Conservation (phyloP, 768 basidiomycete species). For the Russula abietina region DNA sequence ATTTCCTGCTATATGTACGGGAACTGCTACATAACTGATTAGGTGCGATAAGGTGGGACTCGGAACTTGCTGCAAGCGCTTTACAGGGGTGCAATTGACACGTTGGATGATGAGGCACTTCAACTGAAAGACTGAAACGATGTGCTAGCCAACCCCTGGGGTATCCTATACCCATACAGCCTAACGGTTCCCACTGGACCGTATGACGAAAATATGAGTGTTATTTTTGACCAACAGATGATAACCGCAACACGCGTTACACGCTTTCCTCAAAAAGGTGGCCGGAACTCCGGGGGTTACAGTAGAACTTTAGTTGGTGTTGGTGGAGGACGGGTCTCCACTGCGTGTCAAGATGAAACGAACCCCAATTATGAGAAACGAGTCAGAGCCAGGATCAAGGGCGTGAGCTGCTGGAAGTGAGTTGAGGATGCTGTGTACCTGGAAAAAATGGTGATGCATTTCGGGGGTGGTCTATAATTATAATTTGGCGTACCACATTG, state of each 20-base stretch:
- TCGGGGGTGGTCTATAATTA: neutral
- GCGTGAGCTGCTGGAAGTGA: neutral
- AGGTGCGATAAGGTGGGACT: neutral
- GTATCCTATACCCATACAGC: neutral
- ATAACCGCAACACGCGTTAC: neutral
- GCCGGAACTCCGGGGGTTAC: too few relatives aligned
- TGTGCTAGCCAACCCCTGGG: neutral
- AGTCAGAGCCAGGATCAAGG: neutral
- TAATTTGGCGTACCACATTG: too few relatives aligned
- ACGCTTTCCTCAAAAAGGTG: too few relatives aligned
- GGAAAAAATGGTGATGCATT: neutral
- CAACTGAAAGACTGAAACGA: neutral
- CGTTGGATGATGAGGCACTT: neutral
- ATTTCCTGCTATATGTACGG: too few relatives aligned
- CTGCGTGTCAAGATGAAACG: neutral
- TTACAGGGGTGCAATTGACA: neutral
- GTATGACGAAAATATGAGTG: neutral
- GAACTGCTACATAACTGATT: neutral
- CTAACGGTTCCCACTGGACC: neutral
- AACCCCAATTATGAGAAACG: neutral
- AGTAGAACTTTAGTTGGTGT: too few relatives aligned
- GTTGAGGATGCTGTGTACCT: neutral
- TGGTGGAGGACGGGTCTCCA: too few relatives aligned
- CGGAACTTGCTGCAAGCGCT: neutral
- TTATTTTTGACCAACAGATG: neutral